Base-by-base conservation (phyloP, 192 early-diverging fungal genomes). In the Pilobolus umbonatus region DNA sequence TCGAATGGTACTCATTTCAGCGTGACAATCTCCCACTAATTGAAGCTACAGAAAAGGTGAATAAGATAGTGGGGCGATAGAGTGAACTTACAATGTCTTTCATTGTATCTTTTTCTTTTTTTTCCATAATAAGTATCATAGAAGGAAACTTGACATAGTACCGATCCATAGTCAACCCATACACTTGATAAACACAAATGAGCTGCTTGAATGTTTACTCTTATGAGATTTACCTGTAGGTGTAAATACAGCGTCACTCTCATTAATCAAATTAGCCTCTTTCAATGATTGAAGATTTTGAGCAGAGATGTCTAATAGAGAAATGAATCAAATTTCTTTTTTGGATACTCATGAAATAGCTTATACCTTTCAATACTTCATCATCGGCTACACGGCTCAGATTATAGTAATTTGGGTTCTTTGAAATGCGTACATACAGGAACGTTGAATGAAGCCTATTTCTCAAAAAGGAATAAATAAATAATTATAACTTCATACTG, bases 401-500 rank as follows among this genome's bases (percentile, higher is more conserved):
- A 15, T 57, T 56, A 40, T 74, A 74, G 52, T 60, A 38, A 2
- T 4, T 21, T 2, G 74, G 61, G 34, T 75, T 75, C 49, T 57
- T 53, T 32, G 68, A 63, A 9, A 65, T 47, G 7, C 74, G 65
- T 10, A 68, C 17, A 30, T 68, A 75, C 11, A 75, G 31, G 64
- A 75, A 75, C 0, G 74, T 71, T 0, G 74, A 71, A n/a, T 48
- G 38, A 0, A 75, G 34, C 70, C 70, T 72, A 42, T 53, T 32
- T 28, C 17, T 11, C 25, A 26, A 12, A 46, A 24, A n/a, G 11
- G 25, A 46, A 3, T 17, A 49, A 15, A n/a, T 14, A 47, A 71
- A 14, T 21, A 36, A 61, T 55, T 12, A 5, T 53, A 21, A 28
- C 10, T 28, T 3, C 1, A 28, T 22, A 28, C 1, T 49, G 1